These are phyloP conservation scores for Tricholoma furcatifolium DNA, from an alignment of 768 basidiomycete species.

Conservation along the genomic window DNA sequence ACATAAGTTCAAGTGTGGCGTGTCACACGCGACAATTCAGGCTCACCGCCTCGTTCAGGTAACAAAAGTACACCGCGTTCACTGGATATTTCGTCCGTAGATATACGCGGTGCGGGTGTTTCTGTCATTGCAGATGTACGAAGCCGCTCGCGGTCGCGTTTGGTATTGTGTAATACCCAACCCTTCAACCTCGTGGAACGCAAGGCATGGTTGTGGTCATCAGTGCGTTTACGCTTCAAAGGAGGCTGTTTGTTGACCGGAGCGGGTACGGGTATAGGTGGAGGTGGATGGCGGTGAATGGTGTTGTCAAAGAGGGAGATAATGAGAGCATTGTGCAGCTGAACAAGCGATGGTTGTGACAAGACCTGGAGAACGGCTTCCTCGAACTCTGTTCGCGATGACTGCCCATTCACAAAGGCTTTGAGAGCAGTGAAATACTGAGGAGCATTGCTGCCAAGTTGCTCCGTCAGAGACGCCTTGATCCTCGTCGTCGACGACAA, in stretches of 20 bases:
- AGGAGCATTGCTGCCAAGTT: constrained; percentile 59
- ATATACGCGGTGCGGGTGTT: constrained; percentile 40
- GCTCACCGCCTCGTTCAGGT: constrained; percentile 63
- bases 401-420: constrained; percentile 63
- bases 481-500: constrained; percentile 73
- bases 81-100: constrained; percentile 64
- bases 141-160: constrained; percentile 73
- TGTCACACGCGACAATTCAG: background rate
- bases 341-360: constrained; percentile 63
- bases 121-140: constrained; percentile 44
- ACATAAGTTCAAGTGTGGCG: background rate
- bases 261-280: constrained; percentile 7
- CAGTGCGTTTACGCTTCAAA: constrained; percentile 61
- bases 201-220: constrained; percentile 52
- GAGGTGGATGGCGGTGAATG: constrained; percentile 25
- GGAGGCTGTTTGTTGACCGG: constrained; percentile 62
- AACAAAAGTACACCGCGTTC: constrained; percentile 69
- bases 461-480: constrained; percentile 62
- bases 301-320: constrained; percentile 84
- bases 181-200: constrained; percentile 67
- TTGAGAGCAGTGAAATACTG: constrained; percentile 65
- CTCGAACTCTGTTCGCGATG: constrained; percentile 77
- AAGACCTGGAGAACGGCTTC: constrained; percentile 62
- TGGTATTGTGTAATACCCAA: constrained; percentile 73
- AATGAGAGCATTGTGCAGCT: constrained; percentile 81